A percentile compares a stretch with the other conserved stretches of the same genome.
Evolutionary conservation across 2,329 filamentous ascomycete species (phyloP).

Genomic region (Penicillium polonicum): DNA sequence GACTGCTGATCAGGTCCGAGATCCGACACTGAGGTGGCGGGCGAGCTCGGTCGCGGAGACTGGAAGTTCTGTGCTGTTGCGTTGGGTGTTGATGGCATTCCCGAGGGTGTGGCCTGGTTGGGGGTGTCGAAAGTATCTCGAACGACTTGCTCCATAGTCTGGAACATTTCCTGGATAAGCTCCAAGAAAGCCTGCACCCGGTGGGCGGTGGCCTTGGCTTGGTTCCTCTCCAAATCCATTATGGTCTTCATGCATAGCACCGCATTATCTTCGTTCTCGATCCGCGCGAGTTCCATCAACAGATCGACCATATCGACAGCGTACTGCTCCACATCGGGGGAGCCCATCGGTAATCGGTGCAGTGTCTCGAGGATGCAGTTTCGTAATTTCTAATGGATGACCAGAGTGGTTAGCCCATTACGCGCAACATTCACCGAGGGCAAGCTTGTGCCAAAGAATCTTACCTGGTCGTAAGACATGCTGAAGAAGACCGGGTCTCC

Average conservation of each 20-base stretch:
- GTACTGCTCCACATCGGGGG: slow-evolving; percentile 82
- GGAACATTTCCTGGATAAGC: slow-evolving; percentile 92
- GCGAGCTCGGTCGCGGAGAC: slow-evolving; percentile 85
- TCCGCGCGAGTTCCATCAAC: slow-evolving; percentile 81
- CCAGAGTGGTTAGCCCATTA: slow-evolving; percentile 5
- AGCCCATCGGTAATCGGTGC: slow-evolving; percentile 75
- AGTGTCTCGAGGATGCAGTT: slow-evolving; percentile 94
- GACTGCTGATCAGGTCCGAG: slow-evolving; percentile 81
- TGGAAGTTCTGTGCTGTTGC: slow-evolving; percentile 67
- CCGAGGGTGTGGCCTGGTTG: slow-evolving; percentile 53
- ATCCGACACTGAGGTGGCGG: slow-evolving; percentile 76
- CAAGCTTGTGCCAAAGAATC: slow-evolving; percentile 24
- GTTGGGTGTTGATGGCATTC: slow-evolving; percentile 53
- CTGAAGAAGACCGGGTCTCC: slow-evolving; percentile 89
- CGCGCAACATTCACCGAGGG: background rate
- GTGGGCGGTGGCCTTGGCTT: slow-evolving; percentile 74
- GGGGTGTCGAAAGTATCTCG: slow-evolving; percentile 88
- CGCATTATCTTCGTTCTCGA: slow-evolving; percentile 97
- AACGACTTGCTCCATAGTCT: slow-evolving; percentile 93
- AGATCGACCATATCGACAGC: slow-evolving; percentile 86
- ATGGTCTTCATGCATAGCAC: slow-evolving; percentile 98
- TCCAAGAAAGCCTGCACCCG: slow-evolving; percentile 88
- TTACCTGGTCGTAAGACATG: slow-evolving; percentile 82
- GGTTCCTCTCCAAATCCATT: slow-evolving; percentile 93
- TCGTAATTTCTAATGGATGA: slow-evolving; percentile 67